Evolutionary conservation across 805 yeast genomes (phyloP).

Genomic region (Metschnikowia arizonensis): DNA sequence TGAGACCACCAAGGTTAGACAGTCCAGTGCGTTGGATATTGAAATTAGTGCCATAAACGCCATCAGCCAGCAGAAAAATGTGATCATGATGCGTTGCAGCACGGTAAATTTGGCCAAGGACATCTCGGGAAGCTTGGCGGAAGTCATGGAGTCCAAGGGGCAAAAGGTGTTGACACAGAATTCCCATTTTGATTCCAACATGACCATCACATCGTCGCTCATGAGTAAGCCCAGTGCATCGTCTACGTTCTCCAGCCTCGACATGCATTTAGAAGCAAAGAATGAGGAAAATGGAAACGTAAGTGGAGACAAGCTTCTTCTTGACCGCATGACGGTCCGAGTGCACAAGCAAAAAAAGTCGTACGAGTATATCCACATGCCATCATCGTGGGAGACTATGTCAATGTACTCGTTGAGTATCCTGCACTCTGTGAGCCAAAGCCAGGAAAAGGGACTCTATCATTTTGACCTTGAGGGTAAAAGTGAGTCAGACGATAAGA

Average conservation of each 20-base stretch:
- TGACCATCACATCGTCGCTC: constrained; percentile 35
- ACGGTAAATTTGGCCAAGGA: constrained; percentile 24
- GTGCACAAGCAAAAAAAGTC: constrained; percentile 35
- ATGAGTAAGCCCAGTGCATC: constrained; percentile 30
- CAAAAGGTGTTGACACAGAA: constrained; percentile 10
- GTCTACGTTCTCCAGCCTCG: constrained; percentile 20
- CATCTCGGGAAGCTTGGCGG: constrained; percentile 25
- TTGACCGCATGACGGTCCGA: constrained; percentile 33
- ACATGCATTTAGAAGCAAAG: constrained; percentile 9
- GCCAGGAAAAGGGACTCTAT: constrained; percentile 23
- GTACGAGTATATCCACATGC: constrained; percentile 25
- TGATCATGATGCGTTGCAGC: constrained; percentile 33
- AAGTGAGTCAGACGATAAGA: constrained; percentile 7
- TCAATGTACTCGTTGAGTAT: constrained; percentile 37
- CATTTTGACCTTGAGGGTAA: constrained; percentile 26
- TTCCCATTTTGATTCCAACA: constrained; percentile 19
- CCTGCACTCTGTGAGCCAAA: constrained; percentile 22
- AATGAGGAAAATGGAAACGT: not conserved
- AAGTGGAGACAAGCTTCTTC: constrained; percentile 15
- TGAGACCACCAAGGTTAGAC: constrained; percentile 25
- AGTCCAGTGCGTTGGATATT: constrained; percentile 38
- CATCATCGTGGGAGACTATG: constrained; percentile 42
- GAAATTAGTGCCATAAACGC: constrained; percentile 33
- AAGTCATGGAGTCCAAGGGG: constrained; percentile 23
- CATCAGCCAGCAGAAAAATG: constrained; percentile 26